These are phyloP conservation scores for Phytophthora hibernalis DNA, from an alignment of 352 stramenopile species.

Conservation along the genomic window DNA sequence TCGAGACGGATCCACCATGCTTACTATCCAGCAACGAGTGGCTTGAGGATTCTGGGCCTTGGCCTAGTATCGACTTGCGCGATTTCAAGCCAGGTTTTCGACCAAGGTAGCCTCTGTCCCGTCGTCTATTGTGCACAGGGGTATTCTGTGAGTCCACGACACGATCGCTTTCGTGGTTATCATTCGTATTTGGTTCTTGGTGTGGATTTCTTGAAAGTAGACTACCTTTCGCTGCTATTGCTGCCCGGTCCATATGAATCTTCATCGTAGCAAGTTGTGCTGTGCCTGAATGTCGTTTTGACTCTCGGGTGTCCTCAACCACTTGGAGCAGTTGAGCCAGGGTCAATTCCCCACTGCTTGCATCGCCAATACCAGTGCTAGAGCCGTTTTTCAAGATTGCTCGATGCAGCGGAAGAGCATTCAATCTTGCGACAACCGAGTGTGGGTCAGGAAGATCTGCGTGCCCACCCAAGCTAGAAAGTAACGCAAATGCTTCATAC, in stretches of 20 bases:
- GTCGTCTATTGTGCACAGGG: neutral
- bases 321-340: constrained; percentile 28
- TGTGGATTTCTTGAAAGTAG: neutral
- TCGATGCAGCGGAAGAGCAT: neutral
- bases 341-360: constrained; percentile 6
- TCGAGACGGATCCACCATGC: neutral
- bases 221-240: neutral
- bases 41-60: constrained; percentile 2
- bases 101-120: neutral
- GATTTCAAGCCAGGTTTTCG: constrained; percentile 10
- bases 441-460: constrained; percentile 46
- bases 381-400: neutral
- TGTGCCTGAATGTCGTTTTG: neutral
- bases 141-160: neutral
- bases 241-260: constrained; percentile 6
- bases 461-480: constrained; percentile 36
- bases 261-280: constrained; percentile 4
- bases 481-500: constrained; percentile 38
- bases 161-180: neutral
- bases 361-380: neutral
- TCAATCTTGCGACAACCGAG: constrained; percentile 31
- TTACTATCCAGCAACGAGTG: constrained; percentile 17
- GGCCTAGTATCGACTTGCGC: constrained; percentile 10
- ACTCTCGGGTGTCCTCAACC: constrained; percentile 19
- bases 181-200: neutral